These are phyloP conservation scores for Rhodomyrtus psidioides DNA, from an alignment of 441 rosid genomes.

Conservation along the genomic window DNA sequence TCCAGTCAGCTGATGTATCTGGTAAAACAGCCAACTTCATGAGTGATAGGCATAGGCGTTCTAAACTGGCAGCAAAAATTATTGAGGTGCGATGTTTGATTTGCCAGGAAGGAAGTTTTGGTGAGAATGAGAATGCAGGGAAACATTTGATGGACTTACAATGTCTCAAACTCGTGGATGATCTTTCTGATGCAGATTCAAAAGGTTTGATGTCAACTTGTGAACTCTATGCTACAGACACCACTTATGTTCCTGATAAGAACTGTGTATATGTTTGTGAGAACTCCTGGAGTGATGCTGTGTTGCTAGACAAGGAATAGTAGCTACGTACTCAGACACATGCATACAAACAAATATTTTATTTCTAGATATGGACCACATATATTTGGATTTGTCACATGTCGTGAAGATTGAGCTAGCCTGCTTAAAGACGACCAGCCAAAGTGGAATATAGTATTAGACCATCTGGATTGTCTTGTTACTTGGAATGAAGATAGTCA, in stretches of 20 bases:
- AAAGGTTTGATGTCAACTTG: constrained; percentile 12
- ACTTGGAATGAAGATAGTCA: background rate
- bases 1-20: constrained; percentile 1
- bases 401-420: background rate
- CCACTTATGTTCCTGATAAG: background rate
- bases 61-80: background rate
- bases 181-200: background rate
- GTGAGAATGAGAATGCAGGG: constrained; percentile 1
- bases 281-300: background rate
- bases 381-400: background rate
- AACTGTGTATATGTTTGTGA: background rate
- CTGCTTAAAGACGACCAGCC: background rate
- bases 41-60: background rate
- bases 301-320: background rate
- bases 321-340: background rate
- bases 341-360: background rate
- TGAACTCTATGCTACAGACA: background rate
- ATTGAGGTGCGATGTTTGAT: background rate
- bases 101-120: background rate
- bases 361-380: background rate
- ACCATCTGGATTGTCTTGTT: background rate
- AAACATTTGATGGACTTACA: background rate
- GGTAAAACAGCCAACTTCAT: background rate
- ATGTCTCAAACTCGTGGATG: background rate
- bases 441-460: background rate